Evolutionary conservation across 257 asterid species (phyloP).

Genomic region (Striga asiatica): DNA sequence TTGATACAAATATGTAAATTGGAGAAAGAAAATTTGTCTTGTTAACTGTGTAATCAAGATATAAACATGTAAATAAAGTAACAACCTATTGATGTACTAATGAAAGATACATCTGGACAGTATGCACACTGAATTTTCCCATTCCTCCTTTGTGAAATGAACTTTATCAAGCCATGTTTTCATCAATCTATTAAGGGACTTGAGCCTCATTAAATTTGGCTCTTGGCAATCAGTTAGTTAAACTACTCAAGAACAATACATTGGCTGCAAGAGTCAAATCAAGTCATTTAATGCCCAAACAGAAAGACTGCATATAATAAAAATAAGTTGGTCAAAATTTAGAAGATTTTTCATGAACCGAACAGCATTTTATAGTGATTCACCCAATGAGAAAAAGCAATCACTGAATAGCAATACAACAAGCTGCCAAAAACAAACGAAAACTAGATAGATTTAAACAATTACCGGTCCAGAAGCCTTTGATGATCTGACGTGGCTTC

Average conservation of each 20-base stretch:
- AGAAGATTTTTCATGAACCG: too few relatives aligned
- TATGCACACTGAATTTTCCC: neutral
- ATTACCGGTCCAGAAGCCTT: conserved; percentile 74
- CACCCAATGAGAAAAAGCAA: neutral
- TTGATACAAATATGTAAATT: neutral
- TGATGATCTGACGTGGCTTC: conserved; percentile 86
- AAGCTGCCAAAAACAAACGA: too few relatives aligned
- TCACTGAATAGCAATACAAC: neutral
- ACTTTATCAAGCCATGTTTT: neutral
- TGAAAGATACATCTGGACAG: neutral
- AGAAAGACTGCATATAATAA: neutral
- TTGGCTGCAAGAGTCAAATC: neutral
- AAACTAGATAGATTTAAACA: too few relatives aligned
- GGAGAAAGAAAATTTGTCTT: neutral
- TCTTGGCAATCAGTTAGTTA: neutral
- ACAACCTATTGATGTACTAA: neutral
- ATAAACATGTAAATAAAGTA: neutral
- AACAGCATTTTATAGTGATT: neutral
- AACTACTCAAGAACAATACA: conserved; percentile 1
- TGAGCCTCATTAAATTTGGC: neutral
- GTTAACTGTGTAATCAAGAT: neutral
- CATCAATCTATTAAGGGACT: neutral
- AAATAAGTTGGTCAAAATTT: neutral
- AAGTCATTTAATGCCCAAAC: neutral
- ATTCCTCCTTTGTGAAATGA: too few relatives aligned